Conservation (phyloP, 345 rosid genomes). For the Orychophragmus violaceus region DNA sequence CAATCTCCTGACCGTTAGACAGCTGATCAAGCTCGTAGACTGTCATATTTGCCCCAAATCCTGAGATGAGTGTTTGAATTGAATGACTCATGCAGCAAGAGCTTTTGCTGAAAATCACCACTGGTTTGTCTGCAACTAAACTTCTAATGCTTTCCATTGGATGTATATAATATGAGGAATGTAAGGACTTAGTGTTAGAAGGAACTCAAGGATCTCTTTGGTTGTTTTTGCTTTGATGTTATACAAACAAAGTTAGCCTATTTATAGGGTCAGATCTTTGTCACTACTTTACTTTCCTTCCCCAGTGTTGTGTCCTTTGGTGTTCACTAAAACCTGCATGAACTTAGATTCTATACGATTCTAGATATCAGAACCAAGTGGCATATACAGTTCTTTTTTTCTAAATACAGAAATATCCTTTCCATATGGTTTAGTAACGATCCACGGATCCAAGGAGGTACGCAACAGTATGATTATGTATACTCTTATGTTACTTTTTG, state of each 20-base stretch:
- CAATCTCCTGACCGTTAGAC: constrained; percentile 49
- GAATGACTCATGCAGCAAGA: constrained; percentile 74
- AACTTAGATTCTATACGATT: constrained; percentile 15
- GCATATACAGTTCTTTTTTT: constrained; percentile 24
- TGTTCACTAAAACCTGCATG: constrained; percentile 20
- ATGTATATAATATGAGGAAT: not conserved
- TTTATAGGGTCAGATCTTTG: constrained; percentile 33
- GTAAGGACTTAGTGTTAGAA: constrained; percentile 6
- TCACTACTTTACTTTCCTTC: constrained; percentile 24
- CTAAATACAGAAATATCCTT: constrained; percentile 21
- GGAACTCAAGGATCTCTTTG: constrained; percentile 7
- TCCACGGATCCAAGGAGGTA: not conserved
- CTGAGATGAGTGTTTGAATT: constrained; percentile 49
- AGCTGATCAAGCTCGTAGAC: constrained; percentile 68
- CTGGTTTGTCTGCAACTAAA: constrained; percentile 62
- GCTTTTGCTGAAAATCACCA: constrained; percentile 85
- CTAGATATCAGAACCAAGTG: constrained; percentile 19
- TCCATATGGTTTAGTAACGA: constrained; percentile 13
- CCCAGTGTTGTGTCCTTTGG: constrained; percentile 29
- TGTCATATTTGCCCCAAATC: constrained; percentile 69
- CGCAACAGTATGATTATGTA: constrained; percentile 10
- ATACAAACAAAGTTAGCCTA: constrained; percentile 10
- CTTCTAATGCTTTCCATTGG: constrained; percentile 37
- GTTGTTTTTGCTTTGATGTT: constrained; percentile 12
- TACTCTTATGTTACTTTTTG: not conserved